Percentiles rank a stretch among this genome's conserved stretches.
Evolutionary conservation across 2,329 filamentous ascomycete genomes (phyloP).

Genomic region (Endoconidiophora polonica): DNA sequence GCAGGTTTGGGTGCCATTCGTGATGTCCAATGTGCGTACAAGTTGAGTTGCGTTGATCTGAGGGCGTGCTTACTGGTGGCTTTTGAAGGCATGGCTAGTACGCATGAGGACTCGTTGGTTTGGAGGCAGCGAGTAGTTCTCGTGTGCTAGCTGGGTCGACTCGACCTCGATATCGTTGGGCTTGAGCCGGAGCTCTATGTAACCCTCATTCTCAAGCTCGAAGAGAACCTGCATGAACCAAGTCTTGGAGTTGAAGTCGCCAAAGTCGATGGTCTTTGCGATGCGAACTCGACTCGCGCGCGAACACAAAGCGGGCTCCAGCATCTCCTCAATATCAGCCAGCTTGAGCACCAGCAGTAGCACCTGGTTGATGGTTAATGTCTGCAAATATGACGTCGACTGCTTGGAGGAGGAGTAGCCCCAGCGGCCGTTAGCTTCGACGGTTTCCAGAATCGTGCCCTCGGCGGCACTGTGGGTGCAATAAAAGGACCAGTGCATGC

Average conservation of each 20-base stretch:
- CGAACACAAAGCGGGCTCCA: background rate
- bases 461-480: conserved; percentile 1
- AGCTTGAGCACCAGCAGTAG: conserved; percentile 3
- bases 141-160: background rate
- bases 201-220: conserved; percentile 14
- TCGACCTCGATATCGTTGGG: conserved; percentile 2
- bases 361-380: background rate
- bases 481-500: background rate
- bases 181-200: conserved; percentile 7
- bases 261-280: conserved; percentile 9
- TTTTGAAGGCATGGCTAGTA: conserved; percentile 5
- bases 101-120: conserved; percentile 3
- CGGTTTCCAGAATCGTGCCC: conserved; percentile 2
- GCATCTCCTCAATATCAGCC: conserved; percentile 10
- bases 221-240: conserved; percentile 13
- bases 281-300: conserved; percentile 6
- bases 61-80: no score
- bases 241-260: conserved; percentile 8
- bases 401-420: conserved; percentile 1
- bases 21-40: no score
- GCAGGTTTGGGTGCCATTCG: no score
- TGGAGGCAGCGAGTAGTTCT: background rate
- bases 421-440: conserved; percentile 2
- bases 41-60: no score
- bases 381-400: background rate